Base-by-base conservation (phyloP, 2,329 filamentous ascomycete species). In the Verticillium alfalfae region DNA sequence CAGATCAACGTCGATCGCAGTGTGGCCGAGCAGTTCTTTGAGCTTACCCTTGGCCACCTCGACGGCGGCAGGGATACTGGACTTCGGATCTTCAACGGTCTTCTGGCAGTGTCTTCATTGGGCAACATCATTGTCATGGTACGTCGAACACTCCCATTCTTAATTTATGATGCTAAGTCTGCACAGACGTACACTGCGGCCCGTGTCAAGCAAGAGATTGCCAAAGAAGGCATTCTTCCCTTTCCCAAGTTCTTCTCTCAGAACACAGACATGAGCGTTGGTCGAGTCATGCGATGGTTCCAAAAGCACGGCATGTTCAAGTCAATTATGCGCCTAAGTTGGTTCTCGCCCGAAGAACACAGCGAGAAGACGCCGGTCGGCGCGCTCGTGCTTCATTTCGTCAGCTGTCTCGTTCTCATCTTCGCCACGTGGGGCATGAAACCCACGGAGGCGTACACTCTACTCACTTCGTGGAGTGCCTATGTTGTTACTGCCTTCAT, bases 131-230 rank as follows among this genome's bases (percentile, higher is more conserved):
- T 85, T 13, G 80, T 82, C 22, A 83, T 82, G 71, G 65, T 66
- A 60, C 34, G 59, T 39, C n/a, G 9, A 12, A 16, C 26, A 26
- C 0, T 22, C 9, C n/a, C 26, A 31, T 31, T 31, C 18, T n/a
- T 9, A 15, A 9, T 10, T 16, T 56, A 8, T 18, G 9, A 1
- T 5, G 26, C 45, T 52, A 18, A 52, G n/a, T 52, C 34, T 13
- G 13, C 9, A 66, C 9, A 66, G 64, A 86, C 83, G 0, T 87
- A 83, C 65, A 83, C 81, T 0, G 78, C 81, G 8, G 77, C 82
- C 2, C 75, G 82, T 63, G 79, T 86, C 18, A 85, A 86, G 68
- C 84, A 86, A 67, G 84, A 87, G 67, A 84, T 87, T 54, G 84
- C 84, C 8, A 85, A 86, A 66, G 81, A 85, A 68, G 83, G 83